Base-by-base conservation (phyloP, 192 early-diverging fungal genomes). In the Thoreauomyces humboldtii region DNA sequence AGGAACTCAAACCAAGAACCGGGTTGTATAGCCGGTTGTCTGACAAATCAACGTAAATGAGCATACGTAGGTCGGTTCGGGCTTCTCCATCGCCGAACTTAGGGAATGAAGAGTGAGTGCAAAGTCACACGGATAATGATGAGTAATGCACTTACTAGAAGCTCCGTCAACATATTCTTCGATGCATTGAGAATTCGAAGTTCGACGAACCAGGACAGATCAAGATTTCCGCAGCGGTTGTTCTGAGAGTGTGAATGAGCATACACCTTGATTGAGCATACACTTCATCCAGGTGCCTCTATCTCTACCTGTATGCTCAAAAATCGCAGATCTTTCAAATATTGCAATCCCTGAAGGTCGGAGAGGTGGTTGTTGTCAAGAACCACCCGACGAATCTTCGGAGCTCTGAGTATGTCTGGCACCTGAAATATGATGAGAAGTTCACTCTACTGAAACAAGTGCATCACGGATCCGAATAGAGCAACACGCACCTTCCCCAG, bases 21-120 rank as follows among this genome's bases (percentile, higher is more conserved):
- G 38, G 43, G 27, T 56, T 37, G 41, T 58, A 34, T 2, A 71
- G 33, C 5, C 57, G 41, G 54, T 72, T 72, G 22, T 56, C 25
- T 9, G 63, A 59, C 21, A 60, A 19, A 37, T 72, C 70, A 3
- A 72, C n/a, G 37, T 72, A 72, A 27, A 72, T 32, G 29, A 72
- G 62, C 4, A 33, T 22, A 7, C 45, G 28, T 27, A 72, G 36
- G 27, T 41, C 36, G 28, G 52, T 56, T 4, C 29, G n/a, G 28
- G 14, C 37, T 7, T 33, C 24, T 4, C 27, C 33, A 17, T 48
- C 32, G 43, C 37, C 28, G 22, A 43, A 11, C 42, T 42, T 24
- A 19, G 27, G 5, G 27, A 25, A 7, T 44, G 37, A 17, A 19
- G 42, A 28, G 21, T 55, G 9, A 55, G 31, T 32, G 53, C 5